Percentiles rank a stretch among this genome's conserved stretches.
These are phyloP conservation scores for Aspergillus taichungensis DNA, from an alignment of 495 filamentous ascomycete species.

Conservation along the genomic window DNA sequence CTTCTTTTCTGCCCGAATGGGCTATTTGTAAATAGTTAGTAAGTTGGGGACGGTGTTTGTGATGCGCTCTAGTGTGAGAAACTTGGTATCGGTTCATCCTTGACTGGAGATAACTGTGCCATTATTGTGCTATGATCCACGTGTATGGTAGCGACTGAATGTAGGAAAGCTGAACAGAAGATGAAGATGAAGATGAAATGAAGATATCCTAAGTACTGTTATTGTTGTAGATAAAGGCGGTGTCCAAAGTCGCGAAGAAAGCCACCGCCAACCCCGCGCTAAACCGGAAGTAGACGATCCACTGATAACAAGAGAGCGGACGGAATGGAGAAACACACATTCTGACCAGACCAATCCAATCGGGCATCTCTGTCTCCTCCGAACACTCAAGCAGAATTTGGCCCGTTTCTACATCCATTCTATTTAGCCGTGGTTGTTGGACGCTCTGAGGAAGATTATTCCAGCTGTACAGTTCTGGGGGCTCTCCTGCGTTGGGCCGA, in stretches of 20 bases:
- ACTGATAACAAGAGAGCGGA: conserved; percentile 16
- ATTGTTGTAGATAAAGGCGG: neutral
- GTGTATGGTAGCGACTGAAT: conserved; percentile 4
- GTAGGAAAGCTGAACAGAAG: too few species aligned
- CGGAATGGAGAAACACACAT: conserved; percentile 16
- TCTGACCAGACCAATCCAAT: conserved; percentile 1
- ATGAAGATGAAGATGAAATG: conserved; percentile 8
- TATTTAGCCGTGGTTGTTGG: neutral
- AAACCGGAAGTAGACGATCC: conserved; percentile 12
- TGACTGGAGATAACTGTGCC: too few species aligned
- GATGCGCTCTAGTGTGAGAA: too few species aligned
- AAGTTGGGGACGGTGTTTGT: neutral
- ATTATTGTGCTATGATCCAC: too few species aligned
- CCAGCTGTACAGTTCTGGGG: conserved; percentile 21
- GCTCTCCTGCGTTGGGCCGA: conserved; percentile 20
- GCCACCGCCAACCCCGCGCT: conserved; percentile 17
- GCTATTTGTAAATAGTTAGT: conserved; percentile 5
- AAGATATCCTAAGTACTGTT: conserved; percentile 1
- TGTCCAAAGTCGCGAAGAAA: neutral
- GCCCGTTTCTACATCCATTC: neutral
- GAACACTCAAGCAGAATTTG: neutral
- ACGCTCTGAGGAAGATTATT: conserved; percentile 13
- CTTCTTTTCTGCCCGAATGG: too few species aligned
- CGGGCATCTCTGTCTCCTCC: neutral
- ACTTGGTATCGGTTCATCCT: too few species aligned